These are phyloP conservation scores for Neopestalotiopsis sp. DNA, from an alignment of 2,329 filamentous ascomycete genomes.

Conservation along the genomic window DNA sequence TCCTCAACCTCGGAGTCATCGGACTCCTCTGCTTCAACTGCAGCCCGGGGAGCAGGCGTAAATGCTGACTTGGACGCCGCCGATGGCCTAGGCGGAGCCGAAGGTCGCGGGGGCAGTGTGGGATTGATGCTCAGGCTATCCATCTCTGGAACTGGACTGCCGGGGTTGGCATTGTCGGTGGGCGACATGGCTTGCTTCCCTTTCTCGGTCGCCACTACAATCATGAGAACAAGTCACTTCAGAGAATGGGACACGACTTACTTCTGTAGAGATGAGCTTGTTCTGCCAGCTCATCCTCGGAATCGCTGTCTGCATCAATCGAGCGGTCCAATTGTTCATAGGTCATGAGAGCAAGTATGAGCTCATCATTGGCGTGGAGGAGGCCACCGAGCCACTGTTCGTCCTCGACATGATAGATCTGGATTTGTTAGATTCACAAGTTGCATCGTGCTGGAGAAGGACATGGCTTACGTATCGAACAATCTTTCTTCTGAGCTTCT, in stretches of 20 bases:
- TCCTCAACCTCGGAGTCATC: slow-evolving; percentile 69
- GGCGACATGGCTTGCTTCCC: slow-evolving; percentile 53
- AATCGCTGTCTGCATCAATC: slow-evolving; percentile 76
- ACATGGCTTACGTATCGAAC: slow-evolving; percentile 71
- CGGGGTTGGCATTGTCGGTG: slow-evolving; percentile 34
- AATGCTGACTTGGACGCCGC: slow-evolving; percentile 52
- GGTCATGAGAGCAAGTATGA: slow-evolving; percentile 91
- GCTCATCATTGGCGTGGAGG: slow-evolving; percentile 92
- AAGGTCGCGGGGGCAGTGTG: slow-evolving; percentile 43
- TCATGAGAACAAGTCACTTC: slow-evolving; percentile 27
- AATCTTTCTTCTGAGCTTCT: slow-evolving; percentile 81
- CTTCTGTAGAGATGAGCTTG: slow-evolving; percentile 69
- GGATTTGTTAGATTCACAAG: slow-evolving; percentile 25
- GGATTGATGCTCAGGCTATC: slow-evolving; percentile 48
- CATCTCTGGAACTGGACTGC: slow-evolving; percentile 45
- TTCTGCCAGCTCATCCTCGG: slow-evolving; percentile 70
- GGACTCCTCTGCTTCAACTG: slow-evolving; percentile 58
- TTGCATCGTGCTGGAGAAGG: neutral
- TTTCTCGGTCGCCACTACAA: slow-evolving; percentile 58
- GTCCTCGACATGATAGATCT: slow-evolving; percentile 88
- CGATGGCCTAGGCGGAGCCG: slow-evolving; percentile 53
- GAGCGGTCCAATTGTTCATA: slow-evolving; percentile 93
- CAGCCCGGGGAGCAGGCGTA: slow-evolving; percentile 47
- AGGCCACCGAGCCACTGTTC: slow-evolving; percentile 92
- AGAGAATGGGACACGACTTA: slow-evolving; percentile 38